phyloP scores from a whole-genome alignment of 495 filamentous ascomycete genomes.

The Lepidopterella palustris region DNA sequence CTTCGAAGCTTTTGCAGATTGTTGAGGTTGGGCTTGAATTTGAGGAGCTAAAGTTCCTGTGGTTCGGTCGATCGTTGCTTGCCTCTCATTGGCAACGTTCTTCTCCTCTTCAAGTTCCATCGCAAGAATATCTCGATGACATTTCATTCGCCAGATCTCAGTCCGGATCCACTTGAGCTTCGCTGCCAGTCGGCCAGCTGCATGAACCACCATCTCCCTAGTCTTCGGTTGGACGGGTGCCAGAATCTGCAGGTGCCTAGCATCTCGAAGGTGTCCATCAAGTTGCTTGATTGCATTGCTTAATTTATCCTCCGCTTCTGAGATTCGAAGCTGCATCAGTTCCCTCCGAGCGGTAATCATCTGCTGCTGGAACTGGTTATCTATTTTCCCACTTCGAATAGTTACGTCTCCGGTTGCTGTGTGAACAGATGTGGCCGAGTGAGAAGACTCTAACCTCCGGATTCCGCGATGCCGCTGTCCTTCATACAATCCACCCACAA shows the following conservation, averaged over 20 bases:
- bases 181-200: conserved; percentile 77
- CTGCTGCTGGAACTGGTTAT: conserved; percentile 72
- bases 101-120: conserved; percentile 78
- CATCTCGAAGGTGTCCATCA: conserved; percentile 78
- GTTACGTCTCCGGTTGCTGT: conserved; percentile 65
- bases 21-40: conserved; percentile 13
- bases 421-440: conserved; percentile 52
- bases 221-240: conserved; percentile 84
- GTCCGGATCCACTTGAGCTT: conserved; percentile 89
- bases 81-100: conserved; percentile 17
- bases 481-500: conserved; percentile 79
- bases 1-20: conserved; percentile 13
- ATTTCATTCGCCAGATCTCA: conserved; percentile 87
- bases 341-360: conserved; percentile 72
- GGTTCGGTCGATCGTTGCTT: conserved; percentile 16
- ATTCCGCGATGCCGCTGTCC: conserved; percentile 70
- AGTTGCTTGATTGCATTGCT: conserved; percentile 64
- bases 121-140: conserved; percentile 79
- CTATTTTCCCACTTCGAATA: conserved; percentile 60
- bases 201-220: conserved; percentile 74
- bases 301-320: conserved; percentile 76
- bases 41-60: conserved; percentile 10
- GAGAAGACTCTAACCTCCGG: conserved; percentile 51
- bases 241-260: conserved; percentile 83
- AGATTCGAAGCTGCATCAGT: conserved; percentile 75